A percentile compares a stretch with the other conserved stretches of the same genome.
Conservation (phyloP, 2,329 filamentous ascomycete genomes). For the Lasiodiplodia citricola region DNA sequence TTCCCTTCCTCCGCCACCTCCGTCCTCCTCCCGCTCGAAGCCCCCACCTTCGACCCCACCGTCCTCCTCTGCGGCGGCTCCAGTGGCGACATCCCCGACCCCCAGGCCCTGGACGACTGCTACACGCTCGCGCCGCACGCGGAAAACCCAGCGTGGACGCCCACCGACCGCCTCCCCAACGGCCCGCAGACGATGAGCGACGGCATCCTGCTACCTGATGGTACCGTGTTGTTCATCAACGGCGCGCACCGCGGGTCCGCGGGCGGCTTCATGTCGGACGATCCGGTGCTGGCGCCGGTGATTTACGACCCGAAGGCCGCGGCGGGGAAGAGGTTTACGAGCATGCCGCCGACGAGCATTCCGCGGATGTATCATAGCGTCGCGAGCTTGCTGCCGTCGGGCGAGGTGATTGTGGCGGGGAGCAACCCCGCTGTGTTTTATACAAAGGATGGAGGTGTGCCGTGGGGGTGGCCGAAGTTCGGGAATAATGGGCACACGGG, state of each 20-base stretch:
- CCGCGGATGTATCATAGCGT: slow-evolving; percentile 59
- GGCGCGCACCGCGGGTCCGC: slow-evolving; percentile 20
- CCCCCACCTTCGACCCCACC: neutral
- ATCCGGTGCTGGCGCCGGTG: neutral
- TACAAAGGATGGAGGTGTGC: slow-evolving; percentile 41
- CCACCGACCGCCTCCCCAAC: slow-evolving; percentile 17
- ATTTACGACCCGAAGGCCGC: slow-evolving; percentile 17
- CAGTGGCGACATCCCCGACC: slow-evolving; percentile 20
- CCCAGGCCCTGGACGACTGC: slow-evolving; percentile 25
- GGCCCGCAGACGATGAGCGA: slow-evolving; percentile 23
- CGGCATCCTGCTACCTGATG: slow-evolving; percentile 15
- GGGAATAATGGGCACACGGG: slow-evolving; percentile 17
- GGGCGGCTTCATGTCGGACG: slow-evolving; percentile 24
- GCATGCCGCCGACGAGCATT: slow-evolving; percentile 35
- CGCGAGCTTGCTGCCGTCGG: slow-evolving; percentile 58
- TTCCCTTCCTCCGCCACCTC: slow-evolving; percentile 25
- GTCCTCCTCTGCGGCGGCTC: slow-evolving; percentile 26
- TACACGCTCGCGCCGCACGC: slow-evolving; percentile 19
- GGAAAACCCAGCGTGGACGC: neutral
- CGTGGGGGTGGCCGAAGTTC: slow-evolving; percentile 20
- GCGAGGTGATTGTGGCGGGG: slow-evolving; percentile 60
- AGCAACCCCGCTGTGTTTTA: slow-evolving; percentile 56
- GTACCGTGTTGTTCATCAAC: slow-evolving; percentile 23
- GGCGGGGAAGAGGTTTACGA: neutral
- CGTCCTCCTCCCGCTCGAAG: slow-evolving; percentile 21